Percentiles rank a stretch among this genome's conserved stretches.
phyloP scores from a whole-genome alignment of 345 rosid species.

The Populus simonii region DNA sequence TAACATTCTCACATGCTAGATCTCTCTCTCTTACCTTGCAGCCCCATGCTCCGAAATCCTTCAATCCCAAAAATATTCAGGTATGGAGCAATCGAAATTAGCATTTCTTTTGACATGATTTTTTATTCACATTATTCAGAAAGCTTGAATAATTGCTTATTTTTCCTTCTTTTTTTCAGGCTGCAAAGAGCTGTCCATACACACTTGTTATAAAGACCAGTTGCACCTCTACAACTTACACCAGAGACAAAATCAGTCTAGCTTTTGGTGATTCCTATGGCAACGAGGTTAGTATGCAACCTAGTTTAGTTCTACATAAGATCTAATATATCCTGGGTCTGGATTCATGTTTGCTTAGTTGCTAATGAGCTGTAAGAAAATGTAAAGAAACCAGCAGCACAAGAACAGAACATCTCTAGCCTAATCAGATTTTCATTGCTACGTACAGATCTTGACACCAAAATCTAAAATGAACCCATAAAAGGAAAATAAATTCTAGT shows the following conservation, averaged over 20 bases:
- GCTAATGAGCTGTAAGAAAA: not conserved
- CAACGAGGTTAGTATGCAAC: constrained; percentile 1
- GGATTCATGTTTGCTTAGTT: too few species aligned
- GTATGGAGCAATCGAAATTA: not conserved
- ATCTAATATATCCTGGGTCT: too few species aligned
- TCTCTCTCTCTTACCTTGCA: not conserved
- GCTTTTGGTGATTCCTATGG: constrained; percentile 10
- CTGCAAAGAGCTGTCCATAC: constrained; percentile 12
- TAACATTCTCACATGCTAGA: not conserved
- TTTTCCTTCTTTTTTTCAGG: not conserved
- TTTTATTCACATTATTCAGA: not conserved
- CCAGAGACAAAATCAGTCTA: constrained; percentile 17
- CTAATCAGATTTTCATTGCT: not conserved
- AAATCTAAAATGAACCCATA: not conserved
- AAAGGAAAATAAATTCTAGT: not conserved
- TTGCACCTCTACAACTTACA: constrained; percentile 8
- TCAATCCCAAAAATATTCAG: constrained; percentile 2
- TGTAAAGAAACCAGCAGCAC: not conserved
- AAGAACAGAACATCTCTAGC: not conserved
- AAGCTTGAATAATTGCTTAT: not conserved
- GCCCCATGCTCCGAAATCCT: not conserved
- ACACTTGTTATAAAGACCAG: constrained; percentile 10
- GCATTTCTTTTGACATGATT: not conserved
- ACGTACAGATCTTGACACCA: not conserved
- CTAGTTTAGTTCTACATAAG: not conserved